A percentile compares a stretch with the other conserved stretches of the same genome.
phyloP scores from a whole-genome alignment of 495 filamentous ascomycete species.

The Penicillium macrosclerotiorum region DNA sequence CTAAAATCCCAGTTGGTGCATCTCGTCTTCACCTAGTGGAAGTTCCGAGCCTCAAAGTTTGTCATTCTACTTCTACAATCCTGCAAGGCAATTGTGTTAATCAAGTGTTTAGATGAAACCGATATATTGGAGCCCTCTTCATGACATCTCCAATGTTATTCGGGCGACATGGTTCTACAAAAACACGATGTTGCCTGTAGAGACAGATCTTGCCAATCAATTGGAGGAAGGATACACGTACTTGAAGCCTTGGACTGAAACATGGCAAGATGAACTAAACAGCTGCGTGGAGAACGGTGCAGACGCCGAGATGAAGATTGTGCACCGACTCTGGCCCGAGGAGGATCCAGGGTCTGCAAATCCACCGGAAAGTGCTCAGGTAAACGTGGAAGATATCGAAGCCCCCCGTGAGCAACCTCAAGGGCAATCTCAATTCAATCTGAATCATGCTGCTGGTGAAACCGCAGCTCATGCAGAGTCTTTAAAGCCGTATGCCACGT shows the following conservation, averaged over 20 bases:
- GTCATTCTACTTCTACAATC: background rate
- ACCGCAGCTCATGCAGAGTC: conserved; percentile 25
- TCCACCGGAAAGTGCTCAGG: conserved; percentile 24
- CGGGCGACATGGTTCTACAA: conserved; percentile 97
- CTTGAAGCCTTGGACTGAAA: conserved; percentile 84
- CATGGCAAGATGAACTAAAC: conserved; percentile 88
- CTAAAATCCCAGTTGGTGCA: conserved; percentile 66
- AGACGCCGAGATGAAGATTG: conserved; percentile 85
- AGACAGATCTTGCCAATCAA: conserved; percentile 85
- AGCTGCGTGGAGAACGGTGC: conserved; percentile 90
- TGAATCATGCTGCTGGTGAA: conserved; percentile 46
- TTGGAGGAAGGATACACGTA: conserved; percentile 85
- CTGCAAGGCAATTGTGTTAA: background rate
- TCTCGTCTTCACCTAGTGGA: conserved; percentile 67
- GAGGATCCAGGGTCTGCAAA: conserved; percentile 35
- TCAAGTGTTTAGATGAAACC: conserved; percentile 69
- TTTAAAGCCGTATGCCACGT: conserved; percentile 57
- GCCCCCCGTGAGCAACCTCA: no score
- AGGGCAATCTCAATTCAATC: no score
- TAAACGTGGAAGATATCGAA: no score
- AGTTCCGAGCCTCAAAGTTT: conserved; percentile 49
- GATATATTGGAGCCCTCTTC: conserved; percentile 96
- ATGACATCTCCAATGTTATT: conserved; percentile 79
- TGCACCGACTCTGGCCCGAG: conserved; percentile 76
- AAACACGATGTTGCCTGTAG: conserved; percentile 88